Percentiles rank a stretch among this genome's conserved stretches.
Evolutionary conservation across 2,329 filamentous ascomycete genomes (phyloP).

Genomic region (Gremmenia infestans): DNA sequence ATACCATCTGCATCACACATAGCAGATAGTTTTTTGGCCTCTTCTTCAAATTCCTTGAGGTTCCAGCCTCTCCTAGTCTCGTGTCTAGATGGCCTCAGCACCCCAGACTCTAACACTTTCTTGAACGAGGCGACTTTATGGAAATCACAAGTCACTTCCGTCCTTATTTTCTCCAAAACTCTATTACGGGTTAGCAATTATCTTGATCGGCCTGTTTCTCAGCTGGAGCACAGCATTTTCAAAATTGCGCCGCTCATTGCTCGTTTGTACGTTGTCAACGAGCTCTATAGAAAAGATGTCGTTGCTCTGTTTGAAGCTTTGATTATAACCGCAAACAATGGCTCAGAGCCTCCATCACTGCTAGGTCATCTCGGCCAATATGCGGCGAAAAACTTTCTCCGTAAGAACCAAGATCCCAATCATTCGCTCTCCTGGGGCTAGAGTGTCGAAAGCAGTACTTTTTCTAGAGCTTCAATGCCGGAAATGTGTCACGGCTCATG

Average conservation of each 20-base stretch:
- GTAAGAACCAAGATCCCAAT: no score
- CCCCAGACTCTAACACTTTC: slow-evolving; percentile 58
- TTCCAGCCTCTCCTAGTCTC: slow-evolving; percentile 73
- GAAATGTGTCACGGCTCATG: no score
- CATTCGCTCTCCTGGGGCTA: no score
- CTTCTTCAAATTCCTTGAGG: slow-evolving; percentile 63
- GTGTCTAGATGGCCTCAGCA: slow-evolving; percentile 57
- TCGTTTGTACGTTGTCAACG: slow-evolving; percentile 67
- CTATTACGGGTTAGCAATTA: slow-evolving; percentile 67
- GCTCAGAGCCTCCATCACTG: slow-evolving; percentile 84
- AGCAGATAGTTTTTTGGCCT: slow-evolving; percentile 69
- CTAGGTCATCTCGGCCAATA: slow-evolving; percentile 82
- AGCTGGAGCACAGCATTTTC: slow-evolving; percentile 74
- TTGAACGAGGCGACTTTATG: slow-evolving; percentile 49
- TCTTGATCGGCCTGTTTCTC: slow-evolving; percentile 55
- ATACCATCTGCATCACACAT: slow-evolving; percentile 71
- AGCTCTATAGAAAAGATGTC: slow-evolving; percentile 60
- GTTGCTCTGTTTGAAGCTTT: slow-evolving; percentile 68
- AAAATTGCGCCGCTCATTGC: slow-evolving; percentile 73
- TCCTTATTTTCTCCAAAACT: slow-evolving; percentile 61
- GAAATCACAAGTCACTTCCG: slow-evolving; percentile 57
- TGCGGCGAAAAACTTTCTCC: slow-evolving; percentile 78
- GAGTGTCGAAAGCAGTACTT: no score
- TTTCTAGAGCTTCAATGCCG: no score
- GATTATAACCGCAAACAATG: slow-evolving; percentile 60